Conservation (phyloP, 108 stramenopile species). For the Aureococcus anophagefferens region DNA sequence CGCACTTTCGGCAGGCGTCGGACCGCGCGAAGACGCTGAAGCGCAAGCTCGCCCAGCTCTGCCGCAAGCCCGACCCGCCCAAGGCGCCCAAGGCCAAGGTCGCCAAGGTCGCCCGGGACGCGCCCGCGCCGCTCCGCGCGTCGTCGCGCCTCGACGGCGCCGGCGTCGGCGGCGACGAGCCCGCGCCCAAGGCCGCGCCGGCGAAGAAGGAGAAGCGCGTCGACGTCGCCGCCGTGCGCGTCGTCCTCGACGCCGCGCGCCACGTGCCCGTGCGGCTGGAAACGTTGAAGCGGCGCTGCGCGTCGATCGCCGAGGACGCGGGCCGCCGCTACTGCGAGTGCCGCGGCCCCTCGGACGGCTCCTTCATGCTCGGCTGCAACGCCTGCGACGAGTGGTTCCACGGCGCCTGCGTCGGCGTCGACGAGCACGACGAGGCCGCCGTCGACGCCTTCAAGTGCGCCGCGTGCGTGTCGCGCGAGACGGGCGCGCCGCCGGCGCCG, state of each 20-base stretch:
- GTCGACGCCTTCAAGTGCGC: neutral
- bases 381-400: slow-evolving; percentile 75
- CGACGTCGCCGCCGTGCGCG: slow-evolving; percentile 16
- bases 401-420: slow-evolving; percentile 62
- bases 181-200: no score
- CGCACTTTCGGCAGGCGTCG: no score
- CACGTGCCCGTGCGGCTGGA: slow-evolving; percentile 21
- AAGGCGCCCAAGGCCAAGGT: no score
- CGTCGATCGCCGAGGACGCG: slow-evolving; percentile 18
- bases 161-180: no score
- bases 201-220: slow-evolving; percentile 10
- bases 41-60: no score
- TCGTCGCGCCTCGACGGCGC: no score
- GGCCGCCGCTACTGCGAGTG: slow-evolving; percentile 73
- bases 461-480: no score
- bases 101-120: no score
- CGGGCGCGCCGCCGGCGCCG: no score
- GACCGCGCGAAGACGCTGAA: no score
- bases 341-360: slow-evolving; percentile 67
- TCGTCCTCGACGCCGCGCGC: slow-evolving; percentile 16
- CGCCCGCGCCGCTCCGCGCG: no score
- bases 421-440: slow-evolving; percentile 11
- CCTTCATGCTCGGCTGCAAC: slow-evolving; percentile 73
- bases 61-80: no score
- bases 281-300: slow-evolving; percentile 21